These are phyloP conservation scores for Toxicodendron radicans DNA, from an alignment of 345 rosid species.

Conservation along the genomic window DNA sequence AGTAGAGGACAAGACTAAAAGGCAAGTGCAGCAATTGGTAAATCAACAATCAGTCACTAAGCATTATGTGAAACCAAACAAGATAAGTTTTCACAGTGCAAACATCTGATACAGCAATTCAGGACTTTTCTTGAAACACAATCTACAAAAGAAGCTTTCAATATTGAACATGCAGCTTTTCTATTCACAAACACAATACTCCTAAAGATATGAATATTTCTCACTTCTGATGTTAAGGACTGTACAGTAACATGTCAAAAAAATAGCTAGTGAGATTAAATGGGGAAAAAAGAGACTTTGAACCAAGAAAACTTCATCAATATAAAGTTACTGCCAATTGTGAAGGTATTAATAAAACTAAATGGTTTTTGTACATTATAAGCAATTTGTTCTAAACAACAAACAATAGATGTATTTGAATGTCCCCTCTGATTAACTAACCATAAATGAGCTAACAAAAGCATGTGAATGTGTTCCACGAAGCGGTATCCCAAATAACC, in stretches of 20 bases:
- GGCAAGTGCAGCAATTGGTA: neutral
- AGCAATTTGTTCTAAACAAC: neutral
- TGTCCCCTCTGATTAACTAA: slow-evolving; percentile 28
- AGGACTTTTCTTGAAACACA: neutral
- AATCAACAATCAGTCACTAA: neutral
- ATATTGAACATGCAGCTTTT: neutral
- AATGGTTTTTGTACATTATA: neutral
- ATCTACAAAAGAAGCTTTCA: neutral
- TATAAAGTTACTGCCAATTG: neutral
- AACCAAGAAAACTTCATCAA: neutral
- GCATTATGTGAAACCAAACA: neutral
- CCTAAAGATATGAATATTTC: neutral
- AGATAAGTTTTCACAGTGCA: neutral
- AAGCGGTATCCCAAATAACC: slow-evolving; percentile 87
- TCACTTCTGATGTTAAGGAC: neutral
- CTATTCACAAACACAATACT: neutral
- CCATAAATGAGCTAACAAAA: slow-evolving; percentile 97
- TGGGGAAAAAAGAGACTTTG: neutral
- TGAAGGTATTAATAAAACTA: neutral
- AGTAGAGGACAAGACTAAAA: neutral
- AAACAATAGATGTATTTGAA: neutral
- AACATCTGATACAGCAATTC: neutral
- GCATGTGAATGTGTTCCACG: slow-evolving; percentile 99
- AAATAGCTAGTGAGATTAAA: slow-evolving; percentile 7
- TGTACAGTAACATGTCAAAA: neutral